Evolutionary conservation across 23 red algal species (phyloP), one percentile per base, ranked within the genome.

Genomic region (Chondrus crispus): DNA sequence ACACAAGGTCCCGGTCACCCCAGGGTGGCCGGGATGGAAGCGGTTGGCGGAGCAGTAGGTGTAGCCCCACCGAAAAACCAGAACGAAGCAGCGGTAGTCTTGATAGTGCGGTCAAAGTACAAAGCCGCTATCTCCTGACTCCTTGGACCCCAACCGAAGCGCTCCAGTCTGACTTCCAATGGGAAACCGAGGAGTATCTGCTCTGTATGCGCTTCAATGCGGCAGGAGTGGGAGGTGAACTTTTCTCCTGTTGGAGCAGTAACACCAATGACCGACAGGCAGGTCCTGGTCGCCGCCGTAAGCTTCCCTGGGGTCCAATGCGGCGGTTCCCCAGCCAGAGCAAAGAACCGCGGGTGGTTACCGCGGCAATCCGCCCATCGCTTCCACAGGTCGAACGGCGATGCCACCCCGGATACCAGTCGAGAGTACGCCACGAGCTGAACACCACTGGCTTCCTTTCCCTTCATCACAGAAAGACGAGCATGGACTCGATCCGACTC

Each of bases 171-270:
- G 8, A 83, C 79, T 24, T 52, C 49, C 3, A 83, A 33, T 32
- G 14, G 2, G 38, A 62, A 18, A 0, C 19, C 2, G 1, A 83
- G 33, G 4, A 83, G 55, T 26, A 62, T 52, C 49, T 62, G 51
- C n/a, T 85, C 54, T 45, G 55, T 85, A 36, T 85, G 81, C 16
- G 58, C 81, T 35, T 60, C 81, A 40, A 69, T 69, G n/a, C 58
- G 18, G 10, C 64, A n/a, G 51, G 32, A 64, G 28, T 85, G 81
- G 20, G 58, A 85, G 0, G 2, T 62, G 1, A 46, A 69, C 36
- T 85, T 85, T 44, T 60, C 33, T 18, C 5, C 16, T 57, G 53
- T 14, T 11, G 81, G 3, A 39, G 81, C n/a, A 2, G 30, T 60
- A 39, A 68, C 48, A 22, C 38, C 33, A 22, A 85, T 10, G 7